Evolutionary conservation across 768 basidiomycete species (phyloP).

Genomic region (Ramaria rubella): DNA sequence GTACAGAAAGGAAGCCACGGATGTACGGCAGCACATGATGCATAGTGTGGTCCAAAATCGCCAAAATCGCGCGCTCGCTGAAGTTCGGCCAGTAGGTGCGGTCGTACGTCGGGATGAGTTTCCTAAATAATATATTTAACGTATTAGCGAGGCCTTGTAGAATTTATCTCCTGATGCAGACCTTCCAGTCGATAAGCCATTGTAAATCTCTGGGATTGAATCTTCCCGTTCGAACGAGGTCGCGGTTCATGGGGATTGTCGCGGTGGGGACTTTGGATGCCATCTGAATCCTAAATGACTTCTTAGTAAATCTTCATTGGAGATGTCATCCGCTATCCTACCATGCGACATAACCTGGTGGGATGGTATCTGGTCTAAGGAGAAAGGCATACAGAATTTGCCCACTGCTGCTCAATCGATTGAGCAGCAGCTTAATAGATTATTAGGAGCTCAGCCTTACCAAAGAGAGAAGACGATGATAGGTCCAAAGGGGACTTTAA

Average conservation of each 20-base stretch:
- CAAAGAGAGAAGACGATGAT: constrained; percentile 73
- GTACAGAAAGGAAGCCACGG: constrained; percentile 61
- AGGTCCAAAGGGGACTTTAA: constrained; percentile 76
- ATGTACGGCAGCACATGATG: constrained; percentile 69
- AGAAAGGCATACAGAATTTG: constrained; percentile 83
- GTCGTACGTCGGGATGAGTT: constrained; percentile 4
- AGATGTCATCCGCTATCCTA: constrained; percentile 25
- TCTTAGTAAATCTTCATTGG: neutral
- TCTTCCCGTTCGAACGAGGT: constrained; percentile 49
- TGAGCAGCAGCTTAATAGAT: neutral
- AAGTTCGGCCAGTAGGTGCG: neutral
- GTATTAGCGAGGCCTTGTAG: too few relatives aligned
- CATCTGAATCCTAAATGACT: constrained; percentile 53
- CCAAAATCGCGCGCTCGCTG: constrained; percentile 13
- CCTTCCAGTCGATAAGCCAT: constrained; percentile 41
- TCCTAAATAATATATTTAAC: neutral
- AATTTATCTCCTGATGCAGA: constrained; percentile 25
- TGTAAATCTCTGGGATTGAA: constrained; percentile 57
- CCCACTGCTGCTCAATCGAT: constrained; percentile 46
- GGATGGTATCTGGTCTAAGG: constrained; percentile 75
- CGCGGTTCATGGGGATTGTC: constrained; percentile 53
- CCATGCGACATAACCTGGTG: constrained; percentile 72
- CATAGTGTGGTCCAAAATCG: constrained; percentile 47
- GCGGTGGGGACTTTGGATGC: constrained; percentile 59
- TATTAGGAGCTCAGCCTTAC: constrained; percentile 31